These are phyloP conservation scores for Ophiorrhiza pumila DNA, from an alignment of 257 asterid species.

Conservation along the genomic window DNA sequence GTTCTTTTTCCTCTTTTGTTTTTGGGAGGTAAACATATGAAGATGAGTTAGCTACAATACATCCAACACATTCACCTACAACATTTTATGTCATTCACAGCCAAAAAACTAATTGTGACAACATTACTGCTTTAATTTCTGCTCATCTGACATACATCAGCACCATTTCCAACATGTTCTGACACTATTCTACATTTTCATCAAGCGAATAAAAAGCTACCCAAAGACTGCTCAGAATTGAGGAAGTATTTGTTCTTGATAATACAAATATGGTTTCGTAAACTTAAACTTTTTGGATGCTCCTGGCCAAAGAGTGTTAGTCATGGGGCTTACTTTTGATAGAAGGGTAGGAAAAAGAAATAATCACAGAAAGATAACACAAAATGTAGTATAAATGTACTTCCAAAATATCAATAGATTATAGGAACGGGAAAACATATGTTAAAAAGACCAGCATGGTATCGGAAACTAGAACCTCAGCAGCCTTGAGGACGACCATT, in stretches of 20 bases:
- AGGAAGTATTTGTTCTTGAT: not conserved
- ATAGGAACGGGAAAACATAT: not conserved
- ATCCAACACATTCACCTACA: not conserved
- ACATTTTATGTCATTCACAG: not conserved
- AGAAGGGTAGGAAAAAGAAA: not conserved
- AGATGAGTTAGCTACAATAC: not conserved
- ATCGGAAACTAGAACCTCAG: slow-evolving; percentile 59
- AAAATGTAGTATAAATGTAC: not conserved
- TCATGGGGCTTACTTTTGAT: not conserved
- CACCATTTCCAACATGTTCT: not conserved
- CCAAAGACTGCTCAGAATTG: not conserved
- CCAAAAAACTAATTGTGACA: not conserved
- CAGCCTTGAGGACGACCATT: slow-evolving; percentile 92
- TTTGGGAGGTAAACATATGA: not conserved
- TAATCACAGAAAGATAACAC: not conserved
- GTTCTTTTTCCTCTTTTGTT: not conserved
- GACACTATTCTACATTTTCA: not conserved
- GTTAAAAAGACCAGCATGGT: not conserved
- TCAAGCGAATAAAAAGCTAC: not conserved
- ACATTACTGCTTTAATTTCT: not conserved
- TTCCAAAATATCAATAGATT: not conserved
- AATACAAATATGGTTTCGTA: not conserved
- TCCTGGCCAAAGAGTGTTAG: not conserved
- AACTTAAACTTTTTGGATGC: not conserved
- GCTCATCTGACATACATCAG: not conserved